Base-by-base conservation (phyloP, 2,329 filamentous ascomycete species). In the Emydomyces testavorans region DNA sequence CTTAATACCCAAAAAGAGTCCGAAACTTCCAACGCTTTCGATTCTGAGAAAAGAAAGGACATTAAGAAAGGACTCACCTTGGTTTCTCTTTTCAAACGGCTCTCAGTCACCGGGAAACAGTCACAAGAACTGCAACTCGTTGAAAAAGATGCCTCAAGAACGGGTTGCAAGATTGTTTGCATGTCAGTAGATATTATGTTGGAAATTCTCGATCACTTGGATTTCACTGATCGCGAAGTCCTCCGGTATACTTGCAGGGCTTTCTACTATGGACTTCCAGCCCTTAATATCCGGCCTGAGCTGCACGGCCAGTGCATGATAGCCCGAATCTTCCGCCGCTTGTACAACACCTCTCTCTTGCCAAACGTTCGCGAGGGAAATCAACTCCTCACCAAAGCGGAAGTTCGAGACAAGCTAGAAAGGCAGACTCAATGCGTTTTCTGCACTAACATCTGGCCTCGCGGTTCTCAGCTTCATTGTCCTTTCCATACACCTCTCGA, bases 171-270 rank as follows among this genome's bases (percentile, higher is more conserved):
- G 3, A 4, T 49, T 7, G 3, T 49, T 15, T 11, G 40, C 11
- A 7, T 49, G 16, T 46, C 50, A 10, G 6, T 42, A 7, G 50
- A 52, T 16, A 20, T 52, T 15, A 16, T 49, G 8, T 6, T 40
- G 11, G 20, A 37, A 8, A 54, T 59, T 37, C 45, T 53, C 10
- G 49, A 51, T 4, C 24, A 52, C n/a, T 50, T 60, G 32, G 49
- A 53, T 28, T 41, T 49, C 7, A 41, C 57, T 21, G 57, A 58
- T 35, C 53, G 56, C 18, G 53, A 56, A 29, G 56, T 56, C 31
- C 53, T 60, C 21, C 54, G 50, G 31, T 49, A 57, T 18, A 50
- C 54, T 20, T 58, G 54, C 52, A 58, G 21, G 10, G 21, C 42
- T 2, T 46, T 52, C 15, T 49, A 49, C 26, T 7, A 42, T 18